Conservation (phyloP, 495 filamentous ascomycete genomes). For the Penicillium simplicissimum region DNA sequence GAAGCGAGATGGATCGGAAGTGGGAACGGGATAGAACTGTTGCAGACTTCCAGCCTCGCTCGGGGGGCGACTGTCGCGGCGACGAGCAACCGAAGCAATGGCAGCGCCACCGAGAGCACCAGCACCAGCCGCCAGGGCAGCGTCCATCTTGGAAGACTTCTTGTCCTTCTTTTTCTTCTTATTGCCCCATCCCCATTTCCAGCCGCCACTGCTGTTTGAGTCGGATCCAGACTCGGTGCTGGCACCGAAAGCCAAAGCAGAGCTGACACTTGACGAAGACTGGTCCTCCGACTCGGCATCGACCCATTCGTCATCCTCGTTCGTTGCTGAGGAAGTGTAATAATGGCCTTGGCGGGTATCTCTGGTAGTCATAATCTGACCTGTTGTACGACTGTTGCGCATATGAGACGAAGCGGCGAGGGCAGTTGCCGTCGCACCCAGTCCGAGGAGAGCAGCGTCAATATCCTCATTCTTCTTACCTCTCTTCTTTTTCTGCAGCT, state of each 20-base stretch:
- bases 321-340: slow-evolving; percentile 34
- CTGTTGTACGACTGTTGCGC: slow-evolving; percentile 32
- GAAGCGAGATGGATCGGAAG: slow-evolving; percentile 60
- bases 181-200: slow-evolving; percentile 61
- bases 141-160: slow-evolving; percentile 27
- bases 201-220: slow-evolving; percentile 45
- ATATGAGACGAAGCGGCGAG: slow-evolving; percentile 47
- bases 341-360: slow-evolving; percentile 36
- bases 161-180: slow-evolving; percentile 47
- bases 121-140: slow-evolving; percentile 31
- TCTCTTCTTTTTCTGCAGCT: slow-evolving; percentile 38
- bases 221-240: slow-evolving; percentile 56
- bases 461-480: slow-evolving; percentile 48
- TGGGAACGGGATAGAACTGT: slow-evolving; percentile 58
- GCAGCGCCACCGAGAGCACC: slow-evolving; percentile 38
- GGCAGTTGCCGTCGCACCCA: slow-evolving; percentile 59
- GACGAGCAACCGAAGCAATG: slow-evolving; percentile 30
- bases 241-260: slow-evolving; percentile 58
- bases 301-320: slow-evolving; percentile 62
- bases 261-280: slow-evolving; percentile 50
- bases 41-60: slow-evolving; percentile 43
- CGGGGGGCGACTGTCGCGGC: slow-evolving; percentile 27
- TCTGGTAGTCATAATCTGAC: slow-evolving; percentile 45
- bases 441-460: slow-evolving; percentile 55
- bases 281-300: slow-evolving; percentile 55